Evolutionary conservation across 768 basidiomycete genomes (phyloP), one percentile per base, ranked within the genome.

Genomic region (Pulveroboletus sp.): DNA sequence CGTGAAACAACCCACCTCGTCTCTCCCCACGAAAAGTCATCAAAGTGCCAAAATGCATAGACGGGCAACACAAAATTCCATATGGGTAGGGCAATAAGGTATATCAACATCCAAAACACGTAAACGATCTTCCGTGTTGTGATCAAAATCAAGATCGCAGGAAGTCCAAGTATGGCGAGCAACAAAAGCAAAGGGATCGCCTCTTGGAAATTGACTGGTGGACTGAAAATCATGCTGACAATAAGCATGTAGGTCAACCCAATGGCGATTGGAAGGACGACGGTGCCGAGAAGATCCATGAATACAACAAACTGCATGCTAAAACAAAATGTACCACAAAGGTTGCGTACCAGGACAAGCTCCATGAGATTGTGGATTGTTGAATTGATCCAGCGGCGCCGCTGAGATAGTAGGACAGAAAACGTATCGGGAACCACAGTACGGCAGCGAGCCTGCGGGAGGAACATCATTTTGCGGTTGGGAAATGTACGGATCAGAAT

Each of bases 351-450:
- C 52, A 91, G 83, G 31, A 97, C 91, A 33, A 99, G 86, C 68
- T 99, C 97, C 94, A 98, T 97, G 43, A 99, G 82, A 67, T 99
- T 98, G 75, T 98, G 97, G 43, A 99, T 90, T 0, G 97, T 98
- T 14, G 95, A 97, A 69, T 98, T 98, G 73, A 99, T 98, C 97
- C 97, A 99, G 48, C 97, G 86, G 17, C 97, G 85, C 27, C 97
- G 91, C 66, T 99, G 97, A 1, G 97, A 98, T 17, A 99, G 81
- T 38, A 99, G 79, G 23, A 98, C 80, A 21, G 79, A 74, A 72
- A 99, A 98, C 0, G 93, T 93, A 65, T 99, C 95, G 6, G 97
- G 97, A 19, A 92, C 97, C 60, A 99, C 81, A 21, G 97, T 99
- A 51, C 94, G 77, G 65, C 97, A 99, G 57, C 81, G 79, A 12